A percentile compares a stretch with the other conserved stretches of the same genome.
Evolutionary conservation across 129 eudicot species (phyloP).

Genomic region (Saussurea involucrata): DNA sequence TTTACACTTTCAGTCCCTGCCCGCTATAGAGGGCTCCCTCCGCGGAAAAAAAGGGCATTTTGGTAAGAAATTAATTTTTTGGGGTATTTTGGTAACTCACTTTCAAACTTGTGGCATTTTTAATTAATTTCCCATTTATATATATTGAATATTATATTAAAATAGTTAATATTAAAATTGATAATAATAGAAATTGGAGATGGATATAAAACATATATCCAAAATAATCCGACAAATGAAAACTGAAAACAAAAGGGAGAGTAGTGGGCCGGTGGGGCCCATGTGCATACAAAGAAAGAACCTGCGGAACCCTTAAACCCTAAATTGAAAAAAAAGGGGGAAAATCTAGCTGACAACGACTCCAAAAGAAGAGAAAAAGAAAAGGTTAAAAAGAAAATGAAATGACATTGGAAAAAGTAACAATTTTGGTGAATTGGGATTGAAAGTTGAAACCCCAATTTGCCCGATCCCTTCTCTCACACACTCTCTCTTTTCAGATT

Average conservation of each 20-base stretch:
- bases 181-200: too few species aligned
- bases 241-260: background rate
- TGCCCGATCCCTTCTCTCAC: slow-evolving; percentile 12
- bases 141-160: too few species aligned
- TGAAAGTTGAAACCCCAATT: slow-evolving; percentile 6
- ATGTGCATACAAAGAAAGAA: slow-evolving; percentile 1
- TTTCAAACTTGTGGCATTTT: too few species aligned
- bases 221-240: too few species aligned
- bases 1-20: too few species aligned
- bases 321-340: slow-evolving; percentile 24
- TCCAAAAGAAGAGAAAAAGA: slow-evolving; percentile 17
- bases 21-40: too few species aligned
- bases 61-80: too few species aligned
- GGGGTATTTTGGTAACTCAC: too few species aligned
- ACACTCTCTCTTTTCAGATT: background rate
- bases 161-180: too few species aligned
- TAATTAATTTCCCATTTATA: too few species aligned
- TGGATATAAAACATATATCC: too few species aligned
- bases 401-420: slow-evolving; percentile 5
- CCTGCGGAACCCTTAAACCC: slow-evolving; percentile 26
- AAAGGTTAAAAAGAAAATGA: slow-evolving; percentile 5
- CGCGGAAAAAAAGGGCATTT: too few species aligned
- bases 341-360: slow-evolving; percentile 40
- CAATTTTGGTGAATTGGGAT: slow-evolving; percentile 12
- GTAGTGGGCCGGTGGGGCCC: slow-evolving; percentile 10